Evolutionary conservation across 768 basidiomycete species (phyloP).

Genomic region (Podaxis carcinomalis): DNA sequence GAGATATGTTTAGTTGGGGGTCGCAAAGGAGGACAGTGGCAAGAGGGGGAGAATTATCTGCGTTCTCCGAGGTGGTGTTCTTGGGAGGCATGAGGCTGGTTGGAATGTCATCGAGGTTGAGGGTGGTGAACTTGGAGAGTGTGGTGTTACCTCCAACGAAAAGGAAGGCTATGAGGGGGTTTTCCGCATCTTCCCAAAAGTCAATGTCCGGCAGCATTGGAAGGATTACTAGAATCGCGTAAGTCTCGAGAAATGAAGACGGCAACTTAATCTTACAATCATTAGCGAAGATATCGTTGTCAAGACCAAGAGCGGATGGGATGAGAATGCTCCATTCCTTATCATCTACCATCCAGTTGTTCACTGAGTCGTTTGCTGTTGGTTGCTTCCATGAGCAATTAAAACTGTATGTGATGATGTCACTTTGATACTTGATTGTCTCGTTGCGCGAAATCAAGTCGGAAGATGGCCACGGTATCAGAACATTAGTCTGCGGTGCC

Average conservation of each 20-base stretch:
- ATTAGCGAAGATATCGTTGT: not conserved
- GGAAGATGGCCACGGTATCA: slow-evolving; percentile 6
- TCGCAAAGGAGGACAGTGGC: not conserved
- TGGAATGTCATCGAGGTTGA: slow-evolving; percentile 1
- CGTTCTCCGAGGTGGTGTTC: too few relatives aligned
- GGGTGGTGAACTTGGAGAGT: not conserved
- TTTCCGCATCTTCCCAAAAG: not conserved
- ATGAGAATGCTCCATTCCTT: not conserved
- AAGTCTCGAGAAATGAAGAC: not conserved
- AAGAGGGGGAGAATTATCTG: not conserved
- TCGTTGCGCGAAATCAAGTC: not conserved
- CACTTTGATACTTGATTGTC: not conserved
- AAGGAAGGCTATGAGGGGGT: not conserved
- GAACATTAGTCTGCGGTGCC: not conserved
- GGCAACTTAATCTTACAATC: not conserved
- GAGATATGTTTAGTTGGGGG: not conserved
- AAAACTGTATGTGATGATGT: not conserved
- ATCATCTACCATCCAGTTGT: not conserved
- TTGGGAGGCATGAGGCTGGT: not conserved
- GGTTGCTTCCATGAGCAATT: not conserved
- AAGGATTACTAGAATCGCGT: not conserved
- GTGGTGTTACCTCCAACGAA: slow-evolving; percentile 5
- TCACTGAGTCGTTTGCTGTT: not conserved
- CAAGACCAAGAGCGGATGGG: not conserved
- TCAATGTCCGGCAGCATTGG: not conserved